Evolutionary conservation across 176 grass and related monocot species (phyloP).

Genomic region (Puya raimondii): DNA sequence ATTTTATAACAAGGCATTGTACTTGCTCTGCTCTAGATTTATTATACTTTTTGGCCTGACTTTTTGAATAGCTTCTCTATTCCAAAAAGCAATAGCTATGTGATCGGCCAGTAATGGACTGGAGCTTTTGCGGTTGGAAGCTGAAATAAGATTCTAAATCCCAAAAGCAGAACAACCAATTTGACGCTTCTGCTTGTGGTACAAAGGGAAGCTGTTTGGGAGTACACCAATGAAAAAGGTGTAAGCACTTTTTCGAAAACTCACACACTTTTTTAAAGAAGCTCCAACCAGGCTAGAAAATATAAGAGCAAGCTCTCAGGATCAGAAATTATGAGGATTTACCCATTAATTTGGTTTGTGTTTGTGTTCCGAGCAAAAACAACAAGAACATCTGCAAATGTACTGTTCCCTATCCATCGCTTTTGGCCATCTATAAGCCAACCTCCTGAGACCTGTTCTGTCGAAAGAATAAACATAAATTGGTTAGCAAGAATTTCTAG

Average conservation of each 20-base stretch:
- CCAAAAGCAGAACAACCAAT: neutral
- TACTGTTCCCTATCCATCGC: slow-evolving; percentile 72
- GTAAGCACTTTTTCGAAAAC: no score
- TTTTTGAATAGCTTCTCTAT: no score
- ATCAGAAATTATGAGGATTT: neutral
- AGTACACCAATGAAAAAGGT: no score
- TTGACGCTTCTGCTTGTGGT: slow-evolving; percentile 4
- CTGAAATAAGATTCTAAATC: no score
- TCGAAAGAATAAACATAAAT: neutral
- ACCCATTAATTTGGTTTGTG: slow-evolving; percentile 61
- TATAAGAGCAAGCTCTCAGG: neutral
- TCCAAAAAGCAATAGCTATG: no score
- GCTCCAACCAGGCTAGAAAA: neutral
- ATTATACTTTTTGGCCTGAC: no score
- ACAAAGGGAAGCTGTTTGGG: neutral
- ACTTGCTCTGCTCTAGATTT: no score
- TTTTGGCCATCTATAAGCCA: slow-evolving; percentile 70
- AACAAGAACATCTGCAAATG: slow-evolving; percentile 63
- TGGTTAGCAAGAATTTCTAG: neutral
- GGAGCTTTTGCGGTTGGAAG: no score
- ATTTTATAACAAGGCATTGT: neutral
- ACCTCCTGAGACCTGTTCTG: slow-evolving; percentile 54
- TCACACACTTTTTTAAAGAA: no score
- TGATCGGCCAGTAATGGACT: no score
- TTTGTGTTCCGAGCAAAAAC: slow-evolving; percentile 54